Percentiles rank a stretch among this genome's conserved stretches.
phyloP scores from a whole-genome alignment of 75 land plant genomes.

The Pinus tabuliformis region DNA sequence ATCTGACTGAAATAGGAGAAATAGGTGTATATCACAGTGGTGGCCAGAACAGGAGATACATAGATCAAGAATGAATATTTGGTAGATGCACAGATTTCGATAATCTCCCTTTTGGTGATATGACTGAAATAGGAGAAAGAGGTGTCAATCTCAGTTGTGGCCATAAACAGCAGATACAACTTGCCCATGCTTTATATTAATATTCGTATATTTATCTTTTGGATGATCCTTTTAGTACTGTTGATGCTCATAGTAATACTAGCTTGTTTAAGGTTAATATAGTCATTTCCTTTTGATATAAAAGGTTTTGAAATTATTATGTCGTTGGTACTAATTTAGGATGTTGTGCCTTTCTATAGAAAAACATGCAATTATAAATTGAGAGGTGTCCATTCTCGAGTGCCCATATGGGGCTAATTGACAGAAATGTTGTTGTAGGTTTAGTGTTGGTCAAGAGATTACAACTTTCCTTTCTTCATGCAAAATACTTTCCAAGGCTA shows the following conservation, averaged over 20 bases:
- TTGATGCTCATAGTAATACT: constrained; percentile 34
- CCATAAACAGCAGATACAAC: constrained; percentile 26
- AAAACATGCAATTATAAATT: no score
- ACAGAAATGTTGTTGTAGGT: not conserved
- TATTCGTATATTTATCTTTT: constrained; percentile 34
- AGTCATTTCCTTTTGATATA: constrained; percentile 21
- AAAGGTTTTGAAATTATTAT: not conserved
- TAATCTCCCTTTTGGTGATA: constrained; percentile 25
- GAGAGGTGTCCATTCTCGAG: not conserved
- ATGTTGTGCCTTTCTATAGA: not conserved
- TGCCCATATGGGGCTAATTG: not conserved
- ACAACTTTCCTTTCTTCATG: not conserved
- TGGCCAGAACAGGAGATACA: no score
- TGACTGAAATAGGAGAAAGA: constrained; percentile 25
- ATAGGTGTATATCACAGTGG: no score
- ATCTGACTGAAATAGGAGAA: no score
- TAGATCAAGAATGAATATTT: no score
- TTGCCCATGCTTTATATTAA: constrained; percentile 35
- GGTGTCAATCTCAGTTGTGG: constrained; percentile 19
- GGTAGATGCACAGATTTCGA: not conserved
- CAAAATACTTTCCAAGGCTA: not conserved
- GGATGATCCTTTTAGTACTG: constrained; percentile 46
- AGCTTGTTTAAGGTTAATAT: constrained; percentile 16
- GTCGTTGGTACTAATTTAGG: no score
- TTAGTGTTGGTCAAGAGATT: not conserved